Percentiles rank a stretch among this genome's conserved stretches.
Conservation (phyloP, 352 stramenopile species). For the Globisporangium lucens region DNA sequence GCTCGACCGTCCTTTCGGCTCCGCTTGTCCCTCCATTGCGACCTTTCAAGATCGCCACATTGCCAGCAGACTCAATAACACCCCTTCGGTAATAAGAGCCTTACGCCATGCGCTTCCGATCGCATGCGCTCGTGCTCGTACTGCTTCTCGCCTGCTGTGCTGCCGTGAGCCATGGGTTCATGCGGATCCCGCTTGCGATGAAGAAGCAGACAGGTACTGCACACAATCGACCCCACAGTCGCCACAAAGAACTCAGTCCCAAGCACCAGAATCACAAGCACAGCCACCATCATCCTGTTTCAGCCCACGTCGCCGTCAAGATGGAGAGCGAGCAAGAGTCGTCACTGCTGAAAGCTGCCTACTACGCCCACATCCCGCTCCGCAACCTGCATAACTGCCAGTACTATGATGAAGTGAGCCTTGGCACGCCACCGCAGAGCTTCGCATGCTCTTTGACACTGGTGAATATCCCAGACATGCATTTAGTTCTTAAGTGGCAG, state of each 20-base stretch:
- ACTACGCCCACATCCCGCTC: constrained; percentile 21
- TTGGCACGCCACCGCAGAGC: constrained; percentile 34
- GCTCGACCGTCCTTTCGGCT: background rate
- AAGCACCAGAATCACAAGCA: background rate
- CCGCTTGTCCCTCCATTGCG: background rate
- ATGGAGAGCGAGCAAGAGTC: constrained; percentile 10
- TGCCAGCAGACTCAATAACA: background rate
- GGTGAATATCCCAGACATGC: constrained; percentile 7
- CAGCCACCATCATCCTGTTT: background rate
- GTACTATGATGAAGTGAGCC: constrained; percentile 23
- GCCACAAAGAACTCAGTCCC: background rate
- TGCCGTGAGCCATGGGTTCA: background rate
- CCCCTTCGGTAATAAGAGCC: background rate
- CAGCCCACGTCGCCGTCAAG: background rate
- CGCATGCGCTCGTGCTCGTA: background rate
- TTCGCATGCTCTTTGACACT: constrained; percentile 36
- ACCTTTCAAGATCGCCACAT: background rate
- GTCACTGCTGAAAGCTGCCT: background rate
- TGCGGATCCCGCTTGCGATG: constrained; percentile 14
- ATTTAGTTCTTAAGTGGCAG: background rate
- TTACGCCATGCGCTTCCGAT: background rate
- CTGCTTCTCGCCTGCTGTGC: background rate
- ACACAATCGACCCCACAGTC: background rate
- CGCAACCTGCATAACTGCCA: constrained; percentile 26
- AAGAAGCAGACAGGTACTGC: background rate